Percentiles rank a stretch among this genome's conserved stretches.
Conservation (phyloP, 2,329 filamentous ascomycete species). For the Trichoderma koningiopsis region DNA sequence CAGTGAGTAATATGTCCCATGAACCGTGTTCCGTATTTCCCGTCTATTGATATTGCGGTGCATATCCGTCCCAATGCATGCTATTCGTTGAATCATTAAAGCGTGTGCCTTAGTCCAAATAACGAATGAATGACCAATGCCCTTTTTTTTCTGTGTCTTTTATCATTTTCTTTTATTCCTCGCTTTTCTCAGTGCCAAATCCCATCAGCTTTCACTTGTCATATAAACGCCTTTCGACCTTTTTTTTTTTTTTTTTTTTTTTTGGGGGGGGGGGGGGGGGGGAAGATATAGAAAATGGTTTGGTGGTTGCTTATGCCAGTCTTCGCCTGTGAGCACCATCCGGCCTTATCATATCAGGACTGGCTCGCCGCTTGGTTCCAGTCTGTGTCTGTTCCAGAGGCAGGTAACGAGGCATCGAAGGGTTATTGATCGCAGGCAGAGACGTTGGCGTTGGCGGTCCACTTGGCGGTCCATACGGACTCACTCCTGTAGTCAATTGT, state of each 20-base stretch:
- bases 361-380: constrained; percentile 56
- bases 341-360: constrained; percentile 47
- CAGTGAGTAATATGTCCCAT: constrained; percentile 1
- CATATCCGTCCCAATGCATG: neutral
- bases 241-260: too few relatives aligned
- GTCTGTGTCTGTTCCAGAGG: constrained; percentile 43
- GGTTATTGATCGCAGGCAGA: constrained; percentile 21
- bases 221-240: neutral
- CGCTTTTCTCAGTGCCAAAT: neutral
- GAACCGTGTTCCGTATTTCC: constrained; percentile 15
- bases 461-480: constrained; percentile 51
- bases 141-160: neutral
- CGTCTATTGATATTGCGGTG: neutral
- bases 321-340: constrained; percentile 50
- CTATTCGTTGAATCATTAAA: neutral
- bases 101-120: neutral
- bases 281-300: neutral
- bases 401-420: constrained; percentile 35
- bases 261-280: too few relatives aligned
- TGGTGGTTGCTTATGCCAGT: constrained; percentile 32
- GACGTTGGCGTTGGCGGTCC: constrained; percentile 22
- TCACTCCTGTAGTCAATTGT: constrained; percentile 65
- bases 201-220: neutral
- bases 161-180: neutral
- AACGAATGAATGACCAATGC: constrained; percentile 2